Evolutionary conservation across 306 rosid genomes (phyloP), one percentile per base, ranked within the genome.

Genomic region (Citrullus colocynthis): DNA sequence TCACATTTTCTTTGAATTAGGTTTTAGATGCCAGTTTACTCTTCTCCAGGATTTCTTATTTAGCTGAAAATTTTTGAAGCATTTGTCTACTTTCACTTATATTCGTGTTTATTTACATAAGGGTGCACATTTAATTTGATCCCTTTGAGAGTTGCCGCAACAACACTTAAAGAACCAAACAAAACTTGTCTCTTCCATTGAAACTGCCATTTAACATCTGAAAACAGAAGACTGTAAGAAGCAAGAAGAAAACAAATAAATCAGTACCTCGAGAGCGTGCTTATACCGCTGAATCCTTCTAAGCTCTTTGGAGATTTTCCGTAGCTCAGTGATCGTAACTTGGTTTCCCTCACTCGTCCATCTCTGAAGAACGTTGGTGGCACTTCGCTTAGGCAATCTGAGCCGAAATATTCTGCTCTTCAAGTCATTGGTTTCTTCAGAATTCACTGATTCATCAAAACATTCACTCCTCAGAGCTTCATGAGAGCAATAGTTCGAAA

Each of bases 221-320:
- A 24, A 69, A 59, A 73, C 66, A 59, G 15, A 62, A 17, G 1
- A 32, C 3, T 51, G 9, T 11, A 6, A 18, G 34, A 37, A 32
- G 9, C 20, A 69, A 59, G 14, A 9, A 32, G 11, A 48, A 12
- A 77, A 70, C 9, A 45, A 16, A 45, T 21, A 62, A 52, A 78
- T 59, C 7, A 71, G 44, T 78, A 94, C 98, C 98, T 95, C 98
- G 55, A 92, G 88, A 69, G 98, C 98, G 61, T 95, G 98, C 87
- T 95, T 95, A 76, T 81, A 88, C 84, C 96, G 93, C 76, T 88
- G 96, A 80, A 87, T 88, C 83, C 65, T 87, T 70, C 97, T 83
- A 69, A 95, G 98, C 8, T 95, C 96, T 81, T 84, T 95, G 44
- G 96, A 86, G 66, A 95, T 87, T 67, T 86, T 90, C 57, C 97